Evolutionary conservation across 805 yeast genomes (phyloP).

Genomic region (Starmerella bombi): DNA sequence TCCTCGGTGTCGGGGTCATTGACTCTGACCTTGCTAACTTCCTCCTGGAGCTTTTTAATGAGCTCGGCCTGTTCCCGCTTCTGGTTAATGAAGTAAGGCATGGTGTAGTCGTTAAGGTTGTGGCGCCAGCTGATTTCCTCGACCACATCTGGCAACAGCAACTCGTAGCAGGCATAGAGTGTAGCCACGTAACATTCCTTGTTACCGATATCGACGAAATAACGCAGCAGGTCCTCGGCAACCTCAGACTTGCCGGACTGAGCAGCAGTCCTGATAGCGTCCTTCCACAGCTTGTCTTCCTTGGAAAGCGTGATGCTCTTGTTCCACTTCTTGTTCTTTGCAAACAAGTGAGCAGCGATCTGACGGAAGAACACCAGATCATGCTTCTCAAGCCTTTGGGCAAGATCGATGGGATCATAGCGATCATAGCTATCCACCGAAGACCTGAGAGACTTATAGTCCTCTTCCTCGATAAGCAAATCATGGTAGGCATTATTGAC

Average conservation of each 20-base stretch:
- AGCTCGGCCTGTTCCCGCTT: constrained; percentile 66
- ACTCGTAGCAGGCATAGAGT: constrained; percentile 70
- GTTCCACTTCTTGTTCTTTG: constrained; percentile 86
- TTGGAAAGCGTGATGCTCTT: constrained; percentile 81
- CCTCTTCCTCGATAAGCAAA: constrained; percentile 89
- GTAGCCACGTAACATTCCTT: constrained; percentile 89
- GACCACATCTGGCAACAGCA: constrained; percentile 69
- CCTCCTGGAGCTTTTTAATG: constrained; percentile 52
- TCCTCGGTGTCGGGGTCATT: constrained; percentile 34
- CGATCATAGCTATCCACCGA: constrained; percentile 83
- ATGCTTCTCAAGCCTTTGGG: constrained; percentile 85
- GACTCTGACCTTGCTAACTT: constrained; percentile 54
- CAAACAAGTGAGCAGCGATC: constrained; percentile 85
- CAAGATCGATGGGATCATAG: constrained; percentile 84
- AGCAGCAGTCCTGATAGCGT: constrained; percentile 85
- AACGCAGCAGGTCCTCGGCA: constrained; percentile 75
- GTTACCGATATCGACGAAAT: constrained; percentile 94
- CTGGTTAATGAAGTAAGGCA: constrained; percentile 81
- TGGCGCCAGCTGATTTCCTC: constrained; percentile 86
- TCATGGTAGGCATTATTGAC: constrained; percentile 95
- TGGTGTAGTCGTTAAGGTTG: constrained; percentile 66
- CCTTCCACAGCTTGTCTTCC: constrained; percentile 87
- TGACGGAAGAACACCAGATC: constrained; percentile 85
- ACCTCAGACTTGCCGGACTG: constrained; percentile 64
- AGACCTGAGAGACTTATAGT: constrained; percentile 74